These are phyloP conservation scores for Triglochin maritima DNA, from an alignment of 106 monocot genomes.

Conservation along the genomic window DNA sequence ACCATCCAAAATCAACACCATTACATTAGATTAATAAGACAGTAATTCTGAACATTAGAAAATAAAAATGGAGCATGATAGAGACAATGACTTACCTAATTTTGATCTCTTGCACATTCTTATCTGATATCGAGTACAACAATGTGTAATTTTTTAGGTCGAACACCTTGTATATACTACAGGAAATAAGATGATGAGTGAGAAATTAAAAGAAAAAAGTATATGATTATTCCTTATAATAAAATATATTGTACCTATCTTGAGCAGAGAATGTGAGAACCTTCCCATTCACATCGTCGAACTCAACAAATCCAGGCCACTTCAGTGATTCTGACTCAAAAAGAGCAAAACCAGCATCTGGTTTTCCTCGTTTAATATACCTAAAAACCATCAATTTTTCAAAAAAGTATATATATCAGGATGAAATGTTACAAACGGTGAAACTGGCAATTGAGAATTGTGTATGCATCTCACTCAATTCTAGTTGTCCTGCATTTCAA, in stretches of 20 bases:
- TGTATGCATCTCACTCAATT: slow-evolving; percentile 35
- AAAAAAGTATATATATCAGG: neutral
- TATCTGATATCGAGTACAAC: slow-evolving; percentile 77
- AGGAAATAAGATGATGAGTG: neutral
- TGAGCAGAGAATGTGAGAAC: slow-evolving; percentile 76
- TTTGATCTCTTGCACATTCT: slow-evolving; percentile 80
- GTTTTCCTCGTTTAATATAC: slow-evolving; percentile 51
- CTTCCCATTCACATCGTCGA: slow-evolving; percentile 94
- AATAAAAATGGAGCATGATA: too few species aligned
- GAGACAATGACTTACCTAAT: slow-evolving; percentile 39
- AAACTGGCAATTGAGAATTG: neutral
- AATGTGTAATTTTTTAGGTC: slow-evolving; percentile 76
- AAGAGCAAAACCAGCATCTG: slow-evolving; percentile 80
- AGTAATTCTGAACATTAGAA: too few species aligned
- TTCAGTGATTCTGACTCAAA: slow-evolving; percentile 80
- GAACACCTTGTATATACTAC: slow-evolving; percentile 79
- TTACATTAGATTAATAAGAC: too few species aligned
- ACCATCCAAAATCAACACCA: too few species aligned
- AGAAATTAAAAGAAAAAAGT: neutral
- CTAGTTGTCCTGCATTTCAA: slow-evolving; percentile 79
- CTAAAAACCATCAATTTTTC: slow-evolving; percentile 16
- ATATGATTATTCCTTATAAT: neutral
- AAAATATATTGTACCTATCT: slow-evolving; percentile 36
- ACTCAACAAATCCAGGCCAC: slow-evolving; percentile 93
- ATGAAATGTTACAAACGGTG: neutral